Base-by-base conservation (phyloP, 768 basidiomycete genomes). In the Kwoniella heveanensis region DNA sequence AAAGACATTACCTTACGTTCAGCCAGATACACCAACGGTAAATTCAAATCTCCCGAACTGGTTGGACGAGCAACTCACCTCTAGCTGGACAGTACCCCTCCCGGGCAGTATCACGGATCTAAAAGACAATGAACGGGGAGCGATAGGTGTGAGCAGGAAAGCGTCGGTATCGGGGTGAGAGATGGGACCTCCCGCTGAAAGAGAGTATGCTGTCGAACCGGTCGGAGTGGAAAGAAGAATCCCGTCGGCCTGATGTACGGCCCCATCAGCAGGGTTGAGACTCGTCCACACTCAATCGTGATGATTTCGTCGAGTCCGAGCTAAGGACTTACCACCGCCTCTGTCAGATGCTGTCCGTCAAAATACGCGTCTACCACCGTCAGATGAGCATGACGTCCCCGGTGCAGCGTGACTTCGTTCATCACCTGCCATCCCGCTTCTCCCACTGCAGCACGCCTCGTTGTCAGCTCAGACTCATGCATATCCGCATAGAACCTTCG, bases 281-380 rank as follows among this genome's bases (percentile, higher is more conserved):
- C 62, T 60, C 39, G 9, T 44, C 39, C 39, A 44, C n/a, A n/a
- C n/a, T n/a, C n/a, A n/a, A n/a, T n/a, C n/a, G n/a, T n/a, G n/a
- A n/a, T n/a, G n/a, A n/a, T n/a, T n/a, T n/a, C n/a, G n/a, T n/a
- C n/a, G n/a, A n/a, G n/a, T n/a, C n/a, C n/a, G n/a, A n/a, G n/a
- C n/a, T n/a, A n/a, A n/a, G n/a, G n/a, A n/a, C n/a, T n/a, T n/a
- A 93, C 92, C 62, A 96, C 91, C 49, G 92, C 91, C 81, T 96
- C 94, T 1, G 94, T 97, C 25, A 97, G 84, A 81, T 94, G 92
- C 74, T 96, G 92, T 0, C 90, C 91, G 71, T 97, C 92, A 13
- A 95, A 92, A 79, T 85, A 95, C 15, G 92, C 90, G 76, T 96
- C 92, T 59, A 96, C 91, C 3, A 91, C 91, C 69, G 92, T 93